Percentiles rank a stretch among this genome's conserved stretches.
Conservation (phyloP, 169 alveolate genomes). For the Plasmodium vivax region DNA sequence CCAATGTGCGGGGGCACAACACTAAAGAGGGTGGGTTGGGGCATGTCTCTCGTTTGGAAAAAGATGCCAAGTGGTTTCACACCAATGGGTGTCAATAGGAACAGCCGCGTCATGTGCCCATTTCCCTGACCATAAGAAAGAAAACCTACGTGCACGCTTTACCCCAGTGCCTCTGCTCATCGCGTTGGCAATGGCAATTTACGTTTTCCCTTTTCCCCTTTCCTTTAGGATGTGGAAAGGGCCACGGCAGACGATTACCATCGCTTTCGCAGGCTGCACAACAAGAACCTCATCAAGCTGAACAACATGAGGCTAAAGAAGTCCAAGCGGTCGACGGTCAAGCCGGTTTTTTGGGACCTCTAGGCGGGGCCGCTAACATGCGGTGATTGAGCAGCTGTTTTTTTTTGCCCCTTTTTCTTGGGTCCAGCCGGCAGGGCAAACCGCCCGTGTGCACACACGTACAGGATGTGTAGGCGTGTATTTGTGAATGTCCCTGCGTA, state of each 20-base stretch:
- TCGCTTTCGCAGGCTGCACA: slow-evolving; percentile 84
- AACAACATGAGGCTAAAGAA: slow-evolving; percentile 84
- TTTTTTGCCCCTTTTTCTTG: neutral
- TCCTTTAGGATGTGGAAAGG: slow-evolving; percentile 77
- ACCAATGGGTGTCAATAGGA: neutral
- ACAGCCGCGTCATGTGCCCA: neutral
- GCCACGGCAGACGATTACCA: slow-evolving; percentile 83
- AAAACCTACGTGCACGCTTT: neutral
- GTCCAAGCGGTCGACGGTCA: slow-evolving; percentile 78
- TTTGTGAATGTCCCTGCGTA: neutral
- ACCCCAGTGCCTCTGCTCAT: neutral
- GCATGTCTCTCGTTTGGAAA: neutral
- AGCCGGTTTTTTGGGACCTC: slow-evolving; percentile 81
- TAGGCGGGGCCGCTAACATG: neutral
- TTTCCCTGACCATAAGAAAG: neutral
- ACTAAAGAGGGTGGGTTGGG: neutral
- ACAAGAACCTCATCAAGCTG: slow-evolving; percentile 77
- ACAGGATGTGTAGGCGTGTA: neutral
- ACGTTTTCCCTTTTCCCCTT: neutral
- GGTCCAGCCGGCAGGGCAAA: neutral
- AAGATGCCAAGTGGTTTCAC: neutral
- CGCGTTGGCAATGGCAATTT: neutral
- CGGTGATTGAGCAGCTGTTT: neutral
- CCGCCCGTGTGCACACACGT: neutral
- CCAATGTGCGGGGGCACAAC: neutral